Evolutionary conservation across 1,284 basidiomycete genomes (phyloP), one percentile per base, ranked within the genome.

Genomic region (Pyrrhoderma noxium): DNA sequence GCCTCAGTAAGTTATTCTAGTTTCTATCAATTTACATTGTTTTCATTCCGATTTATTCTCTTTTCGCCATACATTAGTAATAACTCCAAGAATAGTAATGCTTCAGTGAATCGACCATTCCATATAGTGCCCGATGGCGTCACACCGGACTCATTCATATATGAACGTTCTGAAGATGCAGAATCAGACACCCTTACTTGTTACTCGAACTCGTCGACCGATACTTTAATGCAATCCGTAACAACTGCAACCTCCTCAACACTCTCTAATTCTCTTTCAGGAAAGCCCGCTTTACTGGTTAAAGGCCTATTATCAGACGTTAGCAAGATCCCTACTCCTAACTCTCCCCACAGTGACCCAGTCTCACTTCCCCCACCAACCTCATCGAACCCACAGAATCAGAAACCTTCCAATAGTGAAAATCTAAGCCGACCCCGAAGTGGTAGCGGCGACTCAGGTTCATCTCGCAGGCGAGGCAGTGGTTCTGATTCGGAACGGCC

Each of bases 101-200:
- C 45, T 31, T 31, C 27, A 5, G 11, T 31, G 27, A 31, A 31
- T 5, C 27, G 27, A 5, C 27, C 27, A 11, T 55, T 47, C 49
- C 48, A 45, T 13, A 52, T 56, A 8, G 37, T 42, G 8, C 50
- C 54, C 22, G 45, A 51, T 27, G 22, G 37, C 22, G 21, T 31
- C 11, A 38, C 35, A 16, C 50, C 42, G n/a, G 37, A 52, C 31
- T 37, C 51, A n/a, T 56, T 52, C 46, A 46, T 56, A 22, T 56
- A 56, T 25, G 54, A 49, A 31, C 50, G 50, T 22, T 56, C 54
- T 36, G 54, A 52, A 37, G 47, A 53, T 27, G 46, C 54, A 9
- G 38, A 38, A 21, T 56, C 54, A 4, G 54, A 56, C 18, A 52
- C 51, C 7, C 47, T 52, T 16, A 52, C 54, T 25, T 47, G 40